Conservation (phyloP, 1,284 basidiomycete genomes). For the Ustilago tritici region DNA sequence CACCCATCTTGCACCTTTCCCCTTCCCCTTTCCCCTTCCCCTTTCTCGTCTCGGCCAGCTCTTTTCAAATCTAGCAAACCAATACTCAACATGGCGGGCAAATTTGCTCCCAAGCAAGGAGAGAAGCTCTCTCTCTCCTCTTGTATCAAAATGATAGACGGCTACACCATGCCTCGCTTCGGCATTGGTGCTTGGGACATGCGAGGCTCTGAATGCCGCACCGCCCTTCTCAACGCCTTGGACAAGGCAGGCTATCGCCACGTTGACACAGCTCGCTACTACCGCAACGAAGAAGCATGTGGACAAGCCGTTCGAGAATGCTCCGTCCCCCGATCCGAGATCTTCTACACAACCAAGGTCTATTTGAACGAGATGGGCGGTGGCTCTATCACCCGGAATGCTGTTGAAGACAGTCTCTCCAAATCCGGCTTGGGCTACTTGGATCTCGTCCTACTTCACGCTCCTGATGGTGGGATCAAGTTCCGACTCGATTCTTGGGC, state of each 20-base stretch:
- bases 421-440: slow-evolving; percentile 81
- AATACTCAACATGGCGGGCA: slow-evolving; percentile 20
- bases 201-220: slow-evolving; percentile 32
- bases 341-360: slow-evolving; percentile 87
- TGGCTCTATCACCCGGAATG: slow-evolving; percentile 19
- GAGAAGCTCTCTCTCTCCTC: slow-evolving; percentile 35
- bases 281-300: slow-evolving; percentile 84
- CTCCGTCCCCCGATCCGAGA: slow-evolving; percentile 79
- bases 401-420: slow-evolving; percentile 77
- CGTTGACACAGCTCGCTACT: slow-evolving; percentile 55
- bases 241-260: slow-evolving; percentile 71
- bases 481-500: slow-evolving; percentile 70
- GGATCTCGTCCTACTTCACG: slow-evolving; percentile 60
- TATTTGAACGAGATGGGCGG: slow-evolving; percentile 70
- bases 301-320: slow-evolving; percentile 80
- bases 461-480: slow-evolving; percentile 47
- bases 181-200: slow-evolving; percentile 56
- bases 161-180: slow-evolving; percentile 44
- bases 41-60: neutral
- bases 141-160: slow-evolving; percentile 37
- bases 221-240: slow-evolving; percentile 39
- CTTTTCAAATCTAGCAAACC: neutral
- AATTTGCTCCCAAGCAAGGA: slow-evolving; percentile 27
- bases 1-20: neutral
- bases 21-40: neutral